Percentiles rank a stretch among this genome's conserved stretches.
These are phyloP conservation scores for Chytridiales sp. DNA, from an alignment of 371 early-diverging fungal species.

Conservation along the genomic window DNA sequence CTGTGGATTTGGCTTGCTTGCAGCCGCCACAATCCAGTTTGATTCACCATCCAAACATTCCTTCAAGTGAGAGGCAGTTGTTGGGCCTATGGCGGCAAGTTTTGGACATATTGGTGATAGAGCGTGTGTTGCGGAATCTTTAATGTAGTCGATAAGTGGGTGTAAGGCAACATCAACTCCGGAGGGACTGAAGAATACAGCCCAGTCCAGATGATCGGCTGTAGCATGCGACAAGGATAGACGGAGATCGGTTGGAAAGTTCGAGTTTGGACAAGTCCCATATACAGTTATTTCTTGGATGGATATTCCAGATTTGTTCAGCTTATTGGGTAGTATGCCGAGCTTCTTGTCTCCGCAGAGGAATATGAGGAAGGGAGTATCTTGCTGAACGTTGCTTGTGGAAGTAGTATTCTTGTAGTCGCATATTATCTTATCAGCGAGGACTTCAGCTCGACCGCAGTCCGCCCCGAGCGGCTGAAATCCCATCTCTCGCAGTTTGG, in stretches of 20 bases:
- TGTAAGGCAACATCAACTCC: conserved; percentile 51
- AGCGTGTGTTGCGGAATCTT: no score
- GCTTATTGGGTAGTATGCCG: conserved; percentile 43
- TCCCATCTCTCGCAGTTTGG: conserved; percentile 19
- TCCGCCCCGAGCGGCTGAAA: conserved; percentile 23
- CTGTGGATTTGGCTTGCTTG: no score
- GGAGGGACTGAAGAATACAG: conserved; percentile 61
- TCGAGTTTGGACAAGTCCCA: conserved; percentile 39
- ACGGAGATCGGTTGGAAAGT: conserved; percentile 25
- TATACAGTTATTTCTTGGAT: conserved; percentile 47
- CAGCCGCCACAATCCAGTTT: no score
- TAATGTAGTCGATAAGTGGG: no score
- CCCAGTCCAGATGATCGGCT: conserved; percentile 37
- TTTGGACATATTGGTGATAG: no score
- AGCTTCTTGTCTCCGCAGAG: conserved; percentile 59
- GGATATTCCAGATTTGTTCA: conserved; percentile 31
- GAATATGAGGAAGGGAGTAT: no score
- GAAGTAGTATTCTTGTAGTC: neutral
- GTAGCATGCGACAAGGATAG: neutral
- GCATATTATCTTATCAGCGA: conserved; percentile 34
- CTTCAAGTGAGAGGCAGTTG: no score
- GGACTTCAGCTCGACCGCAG: conserved; percentile 41
- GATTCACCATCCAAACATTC: no score
- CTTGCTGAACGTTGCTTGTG: no score
- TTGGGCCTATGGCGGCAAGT: no score